Conservation (phyloP, 2,329 filamentous ascomycete genomes). For the Pseudogymnoascus sp. region DNA sequence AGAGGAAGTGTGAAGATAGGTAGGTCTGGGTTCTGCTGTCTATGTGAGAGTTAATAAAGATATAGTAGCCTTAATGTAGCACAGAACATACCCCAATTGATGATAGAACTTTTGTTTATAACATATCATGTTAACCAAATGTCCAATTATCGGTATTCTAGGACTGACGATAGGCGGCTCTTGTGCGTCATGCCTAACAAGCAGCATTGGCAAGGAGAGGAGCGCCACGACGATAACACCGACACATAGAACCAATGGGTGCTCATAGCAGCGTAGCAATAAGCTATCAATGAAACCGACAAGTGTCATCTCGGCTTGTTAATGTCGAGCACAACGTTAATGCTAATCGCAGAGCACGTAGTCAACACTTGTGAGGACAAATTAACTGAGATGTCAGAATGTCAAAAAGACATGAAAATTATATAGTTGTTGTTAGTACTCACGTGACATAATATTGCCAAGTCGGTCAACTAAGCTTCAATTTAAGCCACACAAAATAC, state of each 20-base stretch:
- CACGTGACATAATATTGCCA: background rate
- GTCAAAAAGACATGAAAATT: background rate
- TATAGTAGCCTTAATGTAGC: background rate
- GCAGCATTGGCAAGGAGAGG: slow-evolving; percentile 15
- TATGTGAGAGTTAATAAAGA: slow-evolving; percentile 16
- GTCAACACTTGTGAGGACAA: background rate
- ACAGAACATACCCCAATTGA: slow-evolving; percentile 33
- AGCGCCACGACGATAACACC: background rate
- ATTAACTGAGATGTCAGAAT: background rate
- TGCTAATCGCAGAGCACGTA: background rate
- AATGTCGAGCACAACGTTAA: background rate
- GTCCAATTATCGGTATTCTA: slow-evolving; percentile 40
- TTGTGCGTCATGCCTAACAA: slow-evolving; percentile 24
- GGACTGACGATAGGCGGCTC: slow-evolving; percentile 40
- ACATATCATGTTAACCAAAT: slow-evolving; percentile 39
- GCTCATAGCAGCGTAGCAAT: background rate
- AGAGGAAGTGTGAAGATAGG: slow-evolving; percentile 41
- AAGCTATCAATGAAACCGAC: background rate
- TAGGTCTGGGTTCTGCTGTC: slow-evolving; percentile 21
- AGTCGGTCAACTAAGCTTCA: background rate
- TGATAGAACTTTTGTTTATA: slow-evolving; percentile 34
- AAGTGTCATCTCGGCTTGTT: background rate
- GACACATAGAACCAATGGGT: background rate
- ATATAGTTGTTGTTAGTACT: background rate
- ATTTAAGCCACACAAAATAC: background rate